Base-by-base conservation (phyloP, 306 rosid species). In the Pueraria montana region DNA sequence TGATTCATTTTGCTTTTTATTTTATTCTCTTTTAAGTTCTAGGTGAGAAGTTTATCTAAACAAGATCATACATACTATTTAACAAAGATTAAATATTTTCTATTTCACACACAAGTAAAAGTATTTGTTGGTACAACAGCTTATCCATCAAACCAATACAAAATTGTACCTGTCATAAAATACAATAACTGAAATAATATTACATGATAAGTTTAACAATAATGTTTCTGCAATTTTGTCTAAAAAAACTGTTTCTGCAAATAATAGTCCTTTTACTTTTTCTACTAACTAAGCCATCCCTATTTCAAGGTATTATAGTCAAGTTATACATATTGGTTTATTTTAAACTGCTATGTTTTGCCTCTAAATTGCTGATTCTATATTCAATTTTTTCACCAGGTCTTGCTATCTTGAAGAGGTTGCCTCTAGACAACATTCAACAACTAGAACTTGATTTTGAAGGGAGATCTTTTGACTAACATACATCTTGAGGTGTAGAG, bases 401-500 rank as follows among this genome's bases (percentile, higher is more conserved):
- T 84, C 86, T 92, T 55, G 89, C 87, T 59, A 42, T 87, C 83
- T 89, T 92, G 91, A 71, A 80, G 84, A 87, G 76, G 79, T 84
- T 89, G 26, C 84, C 89, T 75, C 86, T 76, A 0, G 86, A 86
- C 59, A 90, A 84, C 81, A 75, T 13, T 86, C 86, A 74, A 70
- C 85, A 73, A 8, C 53, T 77, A 49, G 88, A 84, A 77, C 67
- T 71, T 83, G 87, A 83, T 65, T 80, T 84, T 79, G 88, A 84
- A 49, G 90, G 78, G 26, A 66, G 70, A 68, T 59, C 73, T 13
- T 18, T 82, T 9, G 67, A 76, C 77, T 84, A 61, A 67, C 62
- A 48, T 32, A 18, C 52, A 61, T 63, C 53, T 62, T 71, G 74
- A 83, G 79, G 9, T 45, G 61, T 2, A 30, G 48, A 55, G 20